phyloP scores from a whole-genome alignment of 192 early-diverging fungal species.

The Allomyces macrogynus region DNA sequence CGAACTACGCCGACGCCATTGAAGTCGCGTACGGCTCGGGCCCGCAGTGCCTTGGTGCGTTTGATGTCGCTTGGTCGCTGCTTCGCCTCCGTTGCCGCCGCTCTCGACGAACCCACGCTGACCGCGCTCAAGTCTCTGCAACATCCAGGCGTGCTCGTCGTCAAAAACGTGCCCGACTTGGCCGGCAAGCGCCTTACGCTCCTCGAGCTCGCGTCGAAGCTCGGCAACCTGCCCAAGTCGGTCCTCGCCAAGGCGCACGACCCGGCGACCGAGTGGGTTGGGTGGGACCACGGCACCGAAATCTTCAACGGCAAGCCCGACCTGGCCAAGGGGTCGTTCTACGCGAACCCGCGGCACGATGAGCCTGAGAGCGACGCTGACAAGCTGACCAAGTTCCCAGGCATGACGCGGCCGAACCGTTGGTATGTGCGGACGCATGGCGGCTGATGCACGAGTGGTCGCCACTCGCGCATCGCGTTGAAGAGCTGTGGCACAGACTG shows the following conservation, averaged over 20 bases:
- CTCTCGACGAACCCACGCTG: no score
- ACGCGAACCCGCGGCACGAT: constrained; percentile 33
- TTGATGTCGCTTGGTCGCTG: no score
- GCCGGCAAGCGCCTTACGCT: constrained; percentile 21
- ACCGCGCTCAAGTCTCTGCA: no score
- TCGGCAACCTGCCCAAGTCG: constrained; percentile 41
- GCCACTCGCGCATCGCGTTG: no score
- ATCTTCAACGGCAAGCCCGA: constrained; percentile 43
- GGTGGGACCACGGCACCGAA: constrained; percentile 52
- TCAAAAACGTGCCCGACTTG: constrained; percentile 31
- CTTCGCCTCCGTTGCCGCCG: no score
- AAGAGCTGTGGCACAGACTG: no score
- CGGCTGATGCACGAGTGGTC: no score
- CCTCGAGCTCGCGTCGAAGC: constrained; percentile 65
- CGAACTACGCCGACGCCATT: neutral
- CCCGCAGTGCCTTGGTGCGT: no score
- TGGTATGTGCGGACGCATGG: constrained; percentile 9
- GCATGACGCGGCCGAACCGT: constrained; percentile 29
- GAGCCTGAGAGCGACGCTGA: constrained; percentile 9
- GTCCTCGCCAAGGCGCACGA: constrained; percentile 25
- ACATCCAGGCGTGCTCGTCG: constrained; percentile 27
- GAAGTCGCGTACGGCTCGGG: neutral
- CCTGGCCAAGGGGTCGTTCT: constrained; percentile 40
- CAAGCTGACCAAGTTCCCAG: constrained; percentile 23
- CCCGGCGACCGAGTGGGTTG: constrained; percentile 31